Evolutionary conservation across 805 yeast species (phyloP), one percentile per base, ranked within the genome.

Genomic region (Yamadazyma sp.): DNA sequence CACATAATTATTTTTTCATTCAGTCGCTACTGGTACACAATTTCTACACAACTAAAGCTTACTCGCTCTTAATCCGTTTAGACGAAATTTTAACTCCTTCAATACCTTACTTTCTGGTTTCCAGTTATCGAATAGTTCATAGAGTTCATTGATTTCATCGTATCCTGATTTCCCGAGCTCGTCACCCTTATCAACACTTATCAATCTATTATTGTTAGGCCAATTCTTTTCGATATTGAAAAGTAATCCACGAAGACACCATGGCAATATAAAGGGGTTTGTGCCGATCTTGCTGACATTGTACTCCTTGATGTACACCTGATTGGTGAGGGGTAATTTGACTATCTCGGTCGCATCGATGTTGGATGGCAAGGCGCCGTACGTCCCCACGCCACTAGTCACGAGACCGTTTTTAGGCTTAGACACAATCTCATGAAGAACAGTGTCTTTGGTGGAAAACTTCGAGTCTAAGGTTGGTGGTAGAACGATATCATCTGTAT

Each of bases 231-330:
- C 74, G 0, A 82, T 73, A 47, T 67, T 95, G 46, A 77, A 80
- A 20, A 89, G 60, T 29, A 91, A 64, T 0, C 96, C 96, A 29
- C 96, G 66, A 64, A 89, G 76, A 51, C 95, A 84, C 96, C 97
- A 91, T 1, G 98, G 98, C 25, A 91, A 63, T 41, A 84, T 79
- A 53, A 76, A 91, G 0, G 96, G 96, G 58, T 91, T 90, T 18
- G 76, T 66, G 2, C 87, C 88, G 13, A 83, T 60, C 44, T 76
- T 75, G 6, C 85, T 79, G 26, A 85, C 70, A 34, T 77, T 77
- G 54, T 82, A 85, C 42, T 67, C 70, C 42, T 60, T 60, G 38
- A 63, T 52, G 42, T 66, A 61, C 0, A 65, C 57, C 33, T 54
- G 62, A 45, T 67, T 66, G 10, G 62, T 53, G n/a, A 47, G 27